Conservation (phyloP, 2,329 filamentous ascomycete species). For the Ceratocystiopsis brevicomis region DNA sequence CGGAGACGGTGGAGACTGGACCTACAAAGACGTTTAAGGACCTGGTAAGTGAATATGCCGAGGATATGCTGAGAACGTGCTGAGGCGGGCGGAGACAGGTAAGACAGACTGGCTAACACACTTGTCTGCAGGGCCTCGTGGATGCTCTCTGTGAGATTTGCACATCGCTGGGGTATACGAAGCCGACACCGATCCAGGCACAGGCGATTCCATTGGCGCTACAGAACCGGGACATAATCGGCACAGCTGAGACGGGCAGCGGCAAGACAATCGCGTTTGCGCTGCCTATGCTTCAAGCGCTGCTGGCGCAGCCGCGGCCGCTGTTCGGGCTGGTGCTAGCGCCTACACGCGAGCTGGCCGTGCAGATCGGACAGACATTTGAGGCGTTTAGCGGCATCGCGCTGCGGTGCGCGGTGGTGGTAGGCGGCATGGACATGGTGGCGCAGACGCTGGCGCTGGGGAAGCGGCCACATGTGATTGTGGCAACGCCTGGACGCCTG, state of each 20-base stretch:
- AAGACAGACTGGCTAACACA: background rate
- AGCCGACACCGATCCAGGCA: conserved; percentile 74
- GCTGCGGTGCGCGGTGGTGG: conserved; percentile 69
- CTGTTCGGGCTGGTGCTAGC: conserved; percentile 81
- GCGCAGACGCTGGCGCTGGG: conserved; percentile 75
- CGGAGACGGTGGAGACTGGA: background rate
- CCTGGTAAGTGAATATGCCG: conserved; percentile 16
- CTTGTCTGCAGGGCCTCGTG: conserved; percentile 45
- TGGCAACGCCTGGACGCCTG: conserved; percentile 76
- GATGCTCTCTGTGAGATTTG: conserved; percentile 83
- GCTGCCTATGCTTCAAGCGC: conserved; percentile 73
- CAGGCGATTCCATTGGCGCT: conserved; percentile 69
- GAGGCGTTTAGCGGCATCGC: conserved; percentile 79
- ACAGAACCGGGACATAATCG: conserved; percentile 70
- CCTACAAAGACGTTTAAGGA: conserved; percentile 45
- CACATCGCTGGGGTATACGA: conserved; percentile 59
- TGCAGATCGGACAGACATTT: conserved; percentile 75
- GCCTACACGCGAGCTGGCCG: conserved; percentile 81
- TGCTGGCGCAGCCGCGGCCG: conserved; percentile 73
- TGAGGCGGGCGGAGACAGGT: too few species aligned
- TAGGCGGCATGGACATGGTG: conserved; percentile 93
- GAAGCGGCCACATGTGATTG: conserved; percentile 90
- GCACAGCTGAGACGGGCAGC: conserved; percentile 82
- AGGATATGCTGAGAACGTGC: too few species aligned
- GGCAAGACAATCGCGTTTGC: conserved; percentile 95